A percentile compares a stretch with the other conserved stretches of the same genome.
Conservation (phyloP, 2,329 filamentous ascomycete genomes). For the Penicillium italicum region DNA sequence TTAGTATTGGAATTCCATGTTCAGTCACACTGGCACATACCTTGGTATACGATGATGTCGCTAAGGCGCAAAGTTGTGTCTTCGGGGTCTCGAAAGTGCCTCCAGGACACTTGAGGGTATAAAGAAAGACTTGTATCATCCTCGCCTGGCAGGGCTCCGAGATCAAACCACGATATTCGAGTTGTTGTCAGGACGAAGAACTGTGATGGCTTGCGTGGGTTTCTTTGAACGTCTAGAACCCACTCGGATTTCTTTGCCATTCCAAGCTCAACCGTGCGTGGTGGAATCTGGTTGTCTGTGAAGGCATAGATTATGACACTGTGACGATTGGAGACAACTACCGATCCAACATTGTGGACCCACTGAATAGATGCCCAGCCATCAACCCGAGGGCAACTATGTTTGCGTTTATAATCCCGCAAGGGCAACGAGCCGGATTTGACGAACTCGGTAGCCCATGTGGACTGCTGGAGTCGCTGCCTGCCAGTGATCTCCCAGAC, state of each 20-base stretch:
- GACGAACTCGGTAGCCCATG: constrained; percentile 28
- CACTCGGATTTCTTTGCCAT: constrained; percentile 44
- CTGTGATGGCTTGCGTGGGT: constrained; percentile 40
- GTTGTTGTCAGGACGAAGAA: constrained; percentile 55
- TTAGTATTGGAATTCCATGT: constrained; percentile 4
- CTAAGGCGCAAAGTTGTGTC: constrained; percentile 50
- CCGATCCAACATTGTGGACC: constrained; percentile 35
- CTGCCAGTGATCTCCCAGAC: constrained; percentile 45
- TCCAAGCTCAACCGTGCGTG: constrained; percentile 36
- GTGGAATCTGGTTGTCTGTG: constrained; percentile 21
- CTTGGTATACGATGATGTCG: constrained; percentile 30
- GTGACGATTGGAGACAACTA: constrained; percentile 54
- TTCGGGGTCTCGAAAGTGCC: constrained; percentile 53
- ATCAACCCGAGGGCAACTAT: constrained; percentile 31
- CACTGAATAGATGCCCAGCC: constrained; percentile 46
- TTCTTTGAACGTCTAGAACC: constrained; percentile 53
- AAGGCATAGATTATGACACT: constrained; percentile 38
- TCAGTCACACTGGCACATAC: constrained; percentile 23
- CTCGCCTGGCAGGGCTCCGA: constrained; percentile 27
- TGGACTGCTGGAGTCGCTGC: constrained; percentile 26
- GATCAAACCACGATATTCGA: constrained; percentile 46
- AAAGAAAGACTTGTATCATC: constrained; percentile 29
- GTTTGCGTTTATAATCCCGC: constrained; percentile 12
- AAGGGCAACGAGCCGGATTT: constrained; percentile 33
- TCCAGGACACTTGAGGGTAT: constrained; percentile 46